Base-by-base conservation (phyloP, 2,329 filamentous ascomycete genomes). In the Nannizziopsis arthrosporioides region DNA sequence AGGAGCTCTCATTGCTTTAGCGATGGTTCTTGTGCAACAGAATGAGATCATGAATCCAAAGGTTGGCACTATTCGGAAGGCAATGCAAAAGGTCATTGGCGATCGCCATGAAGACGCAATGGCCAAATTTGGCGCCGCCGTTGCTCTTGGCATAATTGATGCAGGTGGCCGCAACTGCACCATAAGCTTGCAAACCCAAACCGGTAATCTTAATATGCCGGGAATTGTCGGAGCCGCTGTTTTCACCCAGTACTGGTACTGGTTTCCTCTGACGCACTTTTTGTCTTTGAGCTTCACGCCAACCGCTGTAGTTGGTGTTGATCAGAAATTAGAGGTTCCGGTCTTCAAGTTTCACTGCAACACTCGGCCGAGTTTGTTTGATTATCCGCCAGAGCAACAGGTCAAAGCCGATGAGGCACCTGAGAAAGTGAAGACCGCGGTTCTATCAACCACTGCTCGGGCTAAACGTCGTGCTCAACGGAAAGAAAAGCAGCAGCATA, bases 201-300 rank as follows among this genome's bases (percentile, higher is more conserved):
- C 90, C 0, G 93, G 93, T 55, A 98, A 95, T 64, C 80, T 98
- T 56, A 96, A 98, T 74, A 95, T 98, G 89, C 81, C 89, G 14
- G 93, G 87, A 53, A 94, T 98, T 56, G 89, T 98, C 14, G 93
- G 92, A 57, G 94, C 94, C 81, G 90, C 88, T 22, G 85, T 98
- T 47, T 98, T 98, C 70, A 94, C 89, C 7, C 92, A 98, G 66
- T 98, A 98, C 73, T 98, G 92, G 92, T 98, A 98, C 73, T 98
- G 92, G 92, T 98, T 98, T 78, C 92, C 92, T 51, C 84, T 96
- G 60, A 94, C 92, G 27, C 92, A 98, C 69, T 98, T 98, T 79
- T 68, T 98, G 50, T 93, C 90, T 0, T 75, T 98, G 53, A 89
- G 87, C 60, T 96, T 98, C 69, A 88, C 86, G n/a, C 92, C 92